These are phyloP conservation scores for Pseudofabraea citricarpa DNA, from an alignment of 2,329 filamentous ascomycete species.

Conservation along the genomic window DNA sequence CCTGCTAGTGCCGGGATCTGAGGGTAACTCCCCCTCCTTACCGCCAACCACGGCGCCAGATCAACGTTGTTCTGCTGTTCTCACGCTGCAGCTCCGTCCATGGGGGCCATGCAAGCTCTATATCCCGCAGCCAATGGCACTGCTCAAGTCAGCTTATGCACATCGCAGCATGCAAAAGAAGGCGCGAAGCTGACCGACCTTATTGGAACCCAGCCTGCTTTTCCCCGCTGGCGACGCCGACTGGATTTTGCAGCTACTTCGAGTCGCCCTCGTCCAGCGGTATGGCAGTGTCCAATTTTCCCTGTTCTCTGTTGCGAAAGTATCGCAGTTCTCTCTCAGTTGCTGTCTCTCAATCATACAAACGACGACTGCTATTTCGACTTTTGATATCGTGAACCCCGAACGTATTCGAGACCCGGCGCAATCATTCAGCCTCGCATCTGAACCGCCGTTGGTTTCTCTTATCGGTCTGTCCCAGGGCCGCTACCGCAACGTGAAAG, in stretches of 20 bases:
- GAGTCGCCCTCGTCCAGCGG: constrained; percentile 8
- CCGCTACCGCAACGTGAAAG: constrained; percentile 2
- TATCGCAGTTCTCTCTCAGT: too few relatives aligned
- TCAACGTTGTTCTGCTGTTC: constrained; percentile 9
- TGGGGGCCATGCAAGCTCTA: constrained; percentile 1
- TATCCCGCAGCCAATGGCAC: constrained; percentile 12
- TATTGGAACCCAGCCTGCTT: constrained; percentile 11
- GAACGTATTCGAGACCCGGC: too few relatives aligned
- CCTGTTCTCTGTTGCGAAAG: background rate
- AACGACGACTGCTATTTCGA: too few relatives aligned
- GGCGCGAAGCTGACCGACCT: constrained; percentile 18
- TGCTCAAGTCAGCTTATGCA: constrained; percentile 2
- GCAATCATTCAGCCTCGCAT: background rate
- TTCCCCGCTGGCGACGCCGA: constrained; percentile 12
- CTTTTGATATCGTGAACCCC: too few relatives aligned
- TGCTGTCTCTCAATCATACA: too few relatives aligned
- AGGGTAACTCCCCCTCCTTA: constrained; percentile 1
- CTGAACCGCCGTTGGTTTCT: constrained; percentile 4
- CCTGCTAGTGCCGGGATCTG: background rate
- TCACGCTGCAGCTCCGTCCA: constrained; percentile 11
- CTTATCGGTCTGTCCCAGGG: background rate
- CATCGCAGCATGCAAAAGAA: constrained; percentile 5
- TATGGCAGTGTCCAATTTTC: constrained; percentile 4
- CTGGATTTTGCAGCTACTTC: too few relatives aligned
- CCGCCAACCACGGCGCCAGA: constrained; percentile 19